Percentiles rank a stretch among this genome's conserved stretches.
Evolutionary conservation across 2,329 filamentous ascomycete genomes (phyloP).

Genomic region (Botryotinia globosa): DNA sequence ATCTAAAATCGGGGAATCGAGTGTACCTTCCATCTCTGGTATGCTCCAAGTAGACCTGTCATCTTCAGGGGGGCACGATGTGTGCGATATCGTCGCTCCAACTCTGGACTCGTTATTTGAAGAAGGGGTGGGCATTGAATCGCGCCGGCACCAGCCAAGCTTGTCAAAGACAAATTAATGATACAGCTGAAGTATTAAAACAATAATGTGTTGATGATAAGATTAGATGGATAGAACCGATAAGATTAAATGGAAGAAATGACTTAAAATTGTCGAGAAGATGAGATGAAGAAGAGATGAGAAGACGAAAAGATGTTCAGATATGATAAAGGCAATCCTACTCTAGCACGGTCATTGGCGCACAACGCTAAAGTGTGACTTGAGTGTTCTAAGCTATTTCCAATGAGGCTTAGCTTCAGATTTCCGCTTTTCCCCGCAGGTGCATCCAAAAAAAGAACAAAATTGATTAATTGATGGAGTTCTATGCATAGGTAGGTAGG

Average conservation of each 20-base stretch:
- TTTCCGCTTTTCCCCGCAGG: background rate
- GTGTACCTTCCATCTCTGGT: constrained; percentile 37
- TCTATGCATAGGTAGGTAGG: background rate
- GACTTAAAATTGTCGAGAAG: constrained; percentile 23
- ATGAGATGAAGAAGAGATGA: background rate
- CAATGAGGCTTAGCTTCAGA: background rate
- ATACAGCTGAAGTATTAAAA: constrained; percentile 35
- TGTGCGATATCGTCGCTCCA: constrained; percentile 34
- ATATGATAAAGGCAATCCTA: constrained; percentile 23
- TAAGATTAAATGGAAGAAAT: constrained; percentile 28
- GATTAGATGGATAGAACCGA: constrained; percentile 34
- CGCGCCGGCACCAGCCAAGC: constrained; percentile 37
- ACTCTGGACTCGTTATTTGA: constrained; percentile 30
- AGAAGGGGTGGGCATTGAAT: constrained; percentile 40
- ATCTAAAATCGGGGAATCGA: constrained; percentile 33
- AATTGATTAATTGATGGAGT: background rate
- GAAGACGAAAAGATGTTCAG: constrained; percentile 22
- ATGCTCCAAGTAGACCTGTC: constrained; percentile 39
- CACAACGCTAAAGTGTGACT: background rate
- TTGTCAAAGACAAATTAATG: constrained; percentile 31
- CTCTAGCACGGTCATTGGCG: background rate
- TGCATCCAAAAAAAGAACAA: background rate
- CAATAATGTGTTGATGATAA: constrained; percentile 23
- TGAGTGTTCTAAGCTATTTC: background rate
- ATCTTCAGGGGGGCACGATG: constrained; percentile 46